These are phyloP conservation scores for Lanzia echinophila DNA, from an alignment of 2,329 filamentous ascomycete species.

Conservation along the genomic window DNA sequence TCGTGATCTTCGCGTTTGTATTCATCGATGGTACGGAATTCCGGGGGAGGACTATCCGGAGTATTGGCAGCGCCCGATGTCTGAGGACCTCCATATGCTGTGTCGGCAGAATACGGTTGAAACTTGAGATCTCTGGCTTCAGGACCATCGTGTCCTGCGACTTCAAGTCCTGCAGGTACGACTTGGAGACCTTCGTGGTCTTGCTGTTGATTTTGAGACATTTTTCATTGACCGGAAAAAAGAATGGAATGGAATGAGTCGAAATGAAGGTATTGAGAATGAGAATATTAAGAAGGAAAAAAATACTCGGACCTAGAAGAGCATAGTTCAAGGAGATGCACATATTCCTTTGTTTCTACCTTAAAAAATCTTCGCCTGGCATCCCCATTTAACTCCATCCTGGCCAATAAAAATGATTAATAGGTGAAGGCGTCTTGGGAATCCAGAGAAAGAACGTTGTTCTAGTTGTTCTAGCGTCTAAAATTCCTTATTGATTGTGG, in stretches of 20 bases:
- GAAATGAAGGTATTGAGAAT: not conserved
- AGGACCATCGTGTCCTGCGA: not conserved
- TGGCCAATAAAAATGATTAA: too few relatives aligned
- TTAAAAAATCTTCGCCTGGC: too few relatives aligned
- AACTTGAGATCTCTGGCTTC: slow-evolving; percentile 2
- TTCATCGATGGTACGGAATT: not conserved
- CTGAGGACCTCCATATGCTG: not conserved
- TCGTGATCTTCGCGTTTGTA: not conserved
- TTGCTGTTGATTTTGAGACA: not conserved
- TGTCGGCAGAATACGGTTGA: not conserved
- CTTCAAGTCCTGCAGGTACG: not conserved
- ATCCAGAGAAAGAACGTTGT: too few relatives aligned
- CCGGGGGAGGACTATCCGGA: not conserved
- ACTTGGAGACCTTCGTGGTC: slow-evolving; percentile 6
- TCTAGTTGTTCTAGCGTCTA: too few relatives aligned
- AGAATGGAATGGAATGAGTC: not conserved
- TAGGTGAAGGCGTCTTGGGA: too few relatives aligned
- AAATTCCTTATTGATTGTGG: too few relatives aligned
- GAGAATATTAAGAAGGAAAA: not conserved
- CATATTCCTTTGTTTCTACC: too few relatives aligned
- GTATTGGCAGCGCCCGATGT: not conserved
- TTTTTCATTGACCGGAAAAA: not conserved
- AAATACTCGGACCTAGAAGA: too few relatives aligned
- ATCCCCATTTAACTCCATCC: too few relatives aligned
- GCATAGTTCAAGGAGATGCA: too few relatives aligned